Conservation (phyloP, 78 protist species). For the Chrysochromulina tobinii region DNA sequence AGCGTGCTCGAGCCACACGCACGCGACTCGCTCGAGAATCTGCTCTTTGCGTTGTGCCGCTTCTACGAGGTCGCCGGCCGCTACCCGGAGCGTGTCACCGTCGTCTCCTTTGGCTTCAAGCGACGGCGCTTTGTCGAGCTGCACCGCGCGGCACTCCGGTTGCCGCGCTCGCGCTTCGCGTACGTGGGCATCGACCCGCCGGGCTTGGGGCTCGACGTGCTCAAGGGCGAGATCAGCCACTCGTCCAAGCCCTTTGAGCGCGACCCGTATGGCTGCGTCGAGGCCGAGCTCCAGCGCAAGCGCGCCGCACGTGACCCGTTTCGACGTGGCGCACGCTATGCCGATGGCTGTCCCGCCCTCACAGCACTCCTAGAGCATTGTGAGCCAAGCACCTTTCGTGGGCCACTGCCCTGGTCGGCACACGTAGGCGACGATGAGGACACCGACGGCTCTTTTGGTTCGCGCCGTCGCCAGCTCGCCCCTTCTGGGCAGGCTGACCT, state of each 20-base stretch:
- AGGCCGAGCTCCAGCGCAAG: not conserved
- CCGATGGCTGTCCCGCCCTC: not conserved
- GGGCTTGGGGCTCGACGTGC: not conserved
- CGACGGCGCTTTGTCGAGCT: not conserved
- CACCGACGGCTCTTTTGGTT: too few relatives aligned
- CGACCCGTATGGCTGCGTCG: slow-evolving; percentile 19
- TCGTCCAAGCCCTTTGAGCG: not conserved
- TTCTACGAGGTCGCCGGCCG: slow-evolving; percentile 12
- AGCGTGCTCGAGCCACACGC: slow-evolving; percentile 2
- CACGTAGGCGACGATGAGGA: too few relatives aligned
- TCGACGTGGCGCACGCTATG: not conserved
- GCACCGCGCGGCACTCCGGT: slow-evolving; percentile 42
- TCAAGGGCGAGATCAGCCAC: not conserved
- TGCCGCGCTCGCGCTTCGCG: not conserved
- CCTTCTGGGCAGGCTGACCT: too few relatives aligned
- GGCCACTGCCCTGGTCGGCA: not conserved
- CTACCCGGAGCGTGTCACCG: slow-evolving; percentile 21
- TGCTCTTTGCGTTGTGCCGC: slow-evolving; percentile 33
- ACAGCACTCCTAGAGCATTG: not conserved
- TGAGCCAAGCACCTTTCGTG: not conserved
- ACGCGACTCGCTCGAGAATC: slow-evolving; percentile 42
- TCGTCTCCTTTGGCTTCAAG: slow-evolving; percentile 30
- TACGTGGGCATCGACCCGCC: slow-evolving; percentile 34
- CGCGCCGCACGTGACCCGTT: not conserved
- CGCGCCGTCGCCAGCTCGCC: too few relatives aligned